Base-by-base conservation (phyloP, 768 basidiomycete species). In the Cyclocybe cylindracea region DNA sequence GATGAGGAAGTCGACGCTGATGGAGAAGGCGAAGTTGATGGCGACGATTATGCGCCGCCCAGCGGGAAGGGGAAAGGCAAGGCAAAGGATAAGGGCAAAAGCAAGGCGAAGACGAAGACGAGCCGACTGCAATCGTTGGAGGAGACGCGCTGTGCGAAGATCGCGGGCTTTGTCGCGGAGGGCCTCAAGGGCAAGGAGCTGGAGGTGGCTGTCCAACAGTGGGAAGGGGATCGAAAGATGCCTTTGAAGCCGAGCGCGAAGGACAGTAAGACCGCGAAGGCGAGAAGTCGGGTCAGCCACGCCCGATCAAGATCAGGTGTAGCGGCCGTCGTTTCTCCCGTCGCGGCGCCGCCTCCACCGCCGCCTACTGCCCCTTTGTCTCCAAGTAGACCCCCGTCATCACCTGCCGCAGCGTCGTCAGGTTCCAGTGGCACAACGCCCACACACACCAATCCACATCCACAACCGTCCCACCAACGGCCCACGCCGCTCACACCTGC, bases 151-250 rank as follows among this genome's bases (percentile, higher is more conserved):
- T 82, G 83, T 55, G 80, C 77, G 18, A 86, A 87, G 70, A 89
- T 90, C 36, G 85, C 84, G 5, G 77, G 80, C 40, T 69, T 89
- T 14, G 73, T 89, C 18, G 82, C 80, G 0, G 80, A 82, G 55
- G 88, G 89, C 7, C 85, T 86, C 65, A 83, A 73, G 56, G 88
- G 88, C 1, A 61, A 68, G 18, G 84, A 80, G 48, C 76, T 90
- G 24, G 83, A 82, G 60, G 68, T 66, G 3, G 87, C 86, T 6
- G 77, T 89, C 44, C 74, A 82, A 56, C 79, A 84, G 66, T 89
- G 83, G 77, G 81, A 84, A 63, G 71, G 63, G 24, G 61, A 62
- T 19, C 55, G 61, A 49, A 66, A 59, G 47, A 48, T 64, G 18
- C 55, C 61, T 41, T 43, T 48, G 44, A 46, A 41, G 43, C 24